Base-by-base conservation (phyloP, 345 rosid genomes). In the Acer yangbiense region DNA sequence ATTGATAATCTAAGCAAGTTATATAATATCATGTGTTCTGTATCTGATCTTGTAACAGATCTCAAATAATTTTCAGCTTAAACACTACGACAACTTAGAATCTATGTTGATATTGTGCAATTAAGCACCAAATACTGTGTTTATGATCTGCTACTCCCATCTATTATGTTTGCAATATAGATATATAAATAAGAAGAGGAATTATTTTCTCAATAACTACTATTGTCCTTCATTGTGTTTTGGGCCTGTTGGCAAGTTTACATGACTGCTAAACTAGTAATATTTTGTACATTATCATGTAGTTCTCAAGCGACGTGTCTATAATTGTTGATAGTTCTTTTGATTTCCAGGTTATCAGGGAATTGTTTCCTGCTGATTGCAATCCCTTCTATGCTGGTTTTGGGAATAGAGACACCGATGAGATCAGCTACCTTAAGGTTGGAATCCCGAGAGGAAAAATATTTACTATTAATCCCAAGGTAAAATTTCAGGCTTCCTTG, bases 311-410 rank as follows among this genome's bases (percentile, higher is more conserved):
- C 65, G 72, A 61, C 17, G 18, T 6, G 18, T 8, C 9, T 76
- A 67, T 29, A 20, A 41, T 25, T 69, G 43, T 21, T 72, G 61
- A 65, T 43, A 4, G 4, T 60, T 81, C 68, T 76, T 52, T 46
- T 76, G 9, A 41, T 48, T 66, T 66, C 16, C 94, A 96, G 99
- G 97, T 88, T 54, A 96, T 96, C 85, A 89, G 80, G 73, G 94
- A 88, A 1, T 85, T 96, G 86, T 96, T 94, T 85, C 99, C 99
- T 81, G 68, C 88, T 0, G 98, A 96, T 68, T 84, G 83, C 92
- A 92, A 89, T 76, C 99, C 99, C 2, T 96, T 96, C 88, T 96
- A 96, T 80, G 99, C 99, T 81, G 99, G 99, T 73, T 96, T 96
- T 82, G 99, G 99, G 74, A 96, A 96, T 78, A 87, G 99, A 88